Evolutionary conservation across 164 flowering plant genomes (phyloP).

Genomic region (Akebia trifoliata): DNA sequence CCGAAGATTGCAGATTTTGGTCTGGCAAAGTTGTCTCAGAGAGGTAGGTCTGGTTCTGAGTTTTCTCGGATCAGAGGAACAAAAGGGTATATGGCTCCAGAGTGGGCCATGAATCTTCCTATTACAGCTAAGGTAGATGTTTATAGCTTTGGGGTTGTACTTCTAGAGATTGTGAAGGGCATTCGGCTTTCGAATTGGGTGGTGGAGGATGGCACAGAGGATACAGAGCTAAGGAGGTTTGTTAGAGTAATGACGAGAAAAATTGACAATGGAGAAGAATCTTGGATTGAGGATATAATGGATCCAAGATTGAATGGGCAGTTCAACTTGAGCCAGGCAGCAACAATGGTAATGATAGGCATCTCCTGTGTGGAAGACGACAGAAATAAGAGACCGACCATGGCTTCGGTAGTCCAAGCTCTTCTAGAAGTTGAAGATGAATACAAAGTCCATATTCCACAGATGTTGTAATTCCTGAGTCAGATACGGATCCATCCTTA

Average conservation of each 20-base stretch:
- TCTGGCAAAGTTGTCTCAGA: slow-evolving; percentile 15
- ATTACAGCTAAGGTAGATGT: slow-evolving; percentile 21
- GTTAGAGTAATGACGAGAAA: slow-evolving; percentile 9
- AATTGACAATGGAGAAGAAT: slow-evolving; percentile 4
- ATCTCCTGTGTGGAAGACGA: slow-evolving; percentile 18
- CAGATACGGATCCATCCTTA: too few species aligned
- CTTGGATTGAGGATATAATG: slow-evolving; percentile 9
- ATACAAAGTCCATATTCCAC: background rate
- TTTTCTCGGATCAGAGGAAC: slow-evolving; percentile 20
- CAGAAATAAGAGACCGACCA: slow-evolving; percentile 17
- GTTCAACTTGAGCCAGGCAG: slow-evolving; percentile 11
- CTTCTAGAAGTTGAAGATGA: slow-evolving; percentile 13
- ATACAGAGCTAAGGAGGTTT: slow-evolving; percentile 4
- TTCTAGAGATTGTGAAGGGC: slow-evolving; percentile 20
- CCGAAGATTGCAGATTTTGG: slow-evolving; percentile 25
- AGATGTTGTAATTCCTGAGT: too few species aligned
- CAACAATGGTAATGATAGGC: slow-evolving; percentile 13
- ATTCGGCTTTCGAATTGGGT: slow-evolving; percentile 11
- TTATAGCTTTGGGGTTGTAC: slow-evolving; percentile 20
- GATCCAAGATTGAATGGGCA: slow-evolving; percentile 14
- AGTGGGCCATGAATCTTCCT: slow-evolving; percentile 18
- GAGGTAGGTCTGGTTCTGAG: slow-evolving; percentile 11
- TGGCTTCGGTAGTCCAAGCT: slow-evolving; percentile 19
- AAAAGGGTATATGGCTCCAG: slow-evolving; percentile 23
- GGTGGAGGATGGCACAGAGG: slow-evolving; percentile 8